Evolutionary conservation across 129 eudicot genomes (phyloP).

Genomic region (Pseudognaphalium luteoalbum): DNA sequence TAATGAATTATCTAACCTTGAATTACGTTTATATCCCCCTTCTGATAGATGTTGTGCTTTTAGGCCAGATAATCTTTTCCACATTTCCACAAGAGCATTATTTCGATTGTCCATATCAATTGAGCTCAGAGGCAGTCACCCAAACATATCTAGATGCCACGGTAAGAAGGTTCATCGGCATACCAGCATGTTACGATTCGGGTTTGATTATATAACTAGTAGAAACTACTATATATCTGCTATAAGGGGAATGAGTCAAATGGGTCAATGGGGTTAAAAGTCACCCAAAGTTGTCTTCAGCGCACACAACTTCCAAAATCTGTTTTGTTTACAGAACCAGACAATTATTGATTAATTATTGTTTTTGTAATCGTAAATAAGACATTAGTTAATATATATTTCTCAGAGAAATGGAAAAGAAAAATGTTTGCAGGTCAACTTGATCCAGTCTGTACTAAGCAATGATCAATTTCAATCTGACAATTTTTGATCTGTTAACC

Average conservation of each 20-base stretch:
- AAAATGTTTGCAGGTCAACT: background rate
- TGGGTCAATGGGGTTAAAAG: too few relatives aligned
- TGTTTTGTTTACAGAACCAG: too few relatives aligned
- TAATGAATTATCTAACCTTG: background rate
- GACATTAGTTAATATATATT: too few relatives aligned
- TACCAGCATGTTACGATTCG: background rate
- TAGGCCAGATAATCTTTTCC: slow-evolving; percentile 82
- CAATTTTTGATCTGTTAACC: background rate
- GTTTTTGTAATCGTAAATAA: too few relatives aligned
- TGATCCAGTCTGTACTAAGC: background rate
- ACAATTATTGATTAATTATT: too few relatives aligned
- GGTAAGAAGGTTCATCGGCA: slow-evolving; percentile 34
- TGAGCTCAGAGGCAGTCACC: slow-evolving; percentile 81
- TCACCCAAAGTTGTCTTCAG: too few relatives aligned
- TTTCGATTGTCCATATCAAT: slow-evolving; percentile 93
- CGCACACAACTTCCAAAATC: too few relatives aligned
- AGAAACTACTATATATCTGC: background rate
- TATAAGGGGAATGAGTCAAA: too few relatives aligned
- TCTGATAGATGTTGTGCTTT: background rate
- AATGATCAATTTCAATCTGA: slow-evolving; percentile 3
- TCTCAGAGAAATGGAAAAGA: background rate
- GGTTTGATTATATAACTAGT: background rate
- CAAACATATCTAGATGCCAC: slow-evolving; percentile 90
- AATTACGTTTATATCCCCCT: background rate
- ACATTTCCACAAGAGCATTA: slow-evolving; percentile 82